Evolutionary conservation across 202 grass and related monocot genomes (phyloP).

Genomic region (Eragrostis tef): DNA sequence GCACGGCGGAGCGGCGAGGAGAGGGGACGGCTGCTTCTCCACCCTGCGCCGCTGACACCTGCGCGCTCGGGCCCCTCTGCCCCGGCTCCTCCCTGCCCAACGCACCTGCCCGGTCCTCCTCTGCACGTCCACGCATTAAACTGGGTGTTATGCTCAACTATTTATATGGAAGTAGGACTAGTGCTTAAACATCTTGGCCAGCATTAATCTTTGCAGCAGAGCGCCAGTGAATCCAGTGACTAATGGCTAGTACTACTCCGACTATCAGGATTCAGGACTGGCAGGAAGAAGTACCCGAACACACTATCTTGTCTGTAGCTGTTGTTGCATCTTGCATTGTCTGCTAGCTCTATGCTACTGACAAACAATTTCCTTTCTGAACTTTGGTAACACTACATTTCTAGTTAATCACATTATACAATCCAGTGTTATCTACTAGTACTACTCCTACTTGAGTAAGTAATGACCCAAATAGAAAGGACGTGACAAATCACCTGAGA

Average conservation of each 20-base stretch:
- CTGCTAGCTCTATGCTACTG: conserved; percentile 2
- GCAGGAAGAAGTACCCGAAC: background rate
- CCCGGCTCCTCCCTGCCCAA: conserved; percentile 24
- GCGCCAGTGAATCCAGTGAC: background rate
- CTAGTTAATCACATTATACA: background rate
- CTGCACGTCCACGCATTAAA: conserved; percentile 43
- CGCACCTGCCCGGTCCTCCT: conserved; percentile 45
- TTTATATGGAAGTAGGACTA: background rate
- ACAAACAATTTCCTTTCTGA: background rate
- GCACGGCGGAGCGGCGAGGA: conserved; percentile 19
- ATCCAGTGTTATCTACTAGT: too few species aligned
- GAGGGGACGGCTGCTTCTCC: conserved; percentile 11
- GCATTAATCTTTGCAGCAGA: background rate
- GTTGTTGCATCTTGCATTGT: conserved; percentile 33
- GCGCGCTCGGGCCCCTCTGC: conserved; percentile 7
- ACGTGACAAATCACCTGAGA: conserved; percentile 51
- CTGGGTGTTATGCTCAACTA: background rate
- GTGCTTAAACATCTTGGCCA: background rate
- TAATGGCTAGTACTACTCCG: background rate
- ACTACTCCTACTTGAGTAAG: background rate
- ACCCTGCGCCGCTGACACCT: conserved; percentile 31
- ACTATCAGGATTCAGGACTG: background rate
- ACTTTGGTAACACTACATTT: background rate
- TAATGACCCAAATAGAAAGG: background rate
- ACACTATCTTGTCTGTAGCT: conserved; percentile 36